These are phyloP conservation scores for Candida parachauliodes DNA, from an alignment of 805 yeast species.

Conservation along the genomic window DNA sequence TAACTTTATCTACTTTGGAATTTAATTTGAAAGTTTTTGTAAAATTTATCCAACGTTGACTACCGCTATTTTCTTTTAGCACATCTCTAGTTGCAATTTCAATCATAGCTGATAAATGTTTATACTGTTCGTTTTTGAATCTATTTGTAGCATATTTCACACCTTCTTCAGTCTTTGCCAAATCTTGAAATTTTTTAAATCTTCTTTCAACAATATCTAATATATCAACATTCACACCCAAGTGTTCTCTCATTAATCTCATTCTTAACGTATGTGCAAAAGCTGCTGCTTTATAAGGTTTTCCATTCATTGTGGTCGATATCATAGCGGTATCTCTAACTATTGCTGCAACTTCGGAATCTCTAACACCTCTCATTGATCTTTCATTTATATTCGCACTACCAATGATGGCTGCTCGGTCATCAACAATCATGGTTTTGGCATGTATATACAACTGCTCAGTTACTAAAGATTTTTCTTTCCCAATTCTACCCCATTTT, in stretches of 20 bases:
- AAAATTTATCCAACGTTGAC: slow-evolving; percentile 41
- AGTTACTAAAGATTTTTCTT: slow-evolving; percentile 65
- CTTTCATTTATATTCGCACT: slow-evolving; percentile 97
- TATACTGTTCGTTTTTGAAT: slow-evolving; percentile 30
- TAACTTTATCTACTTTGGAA: slow-evolving; percentile 13
- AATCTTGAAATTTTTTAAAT: slow-evolving; percentile 47
- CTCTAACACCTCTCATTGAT: slow-evolving; percentile 91
- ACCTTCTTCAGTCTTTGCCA: slow-evolving; percentile 42
- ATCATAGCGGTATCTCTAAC: slow-evolving; percentile 79
- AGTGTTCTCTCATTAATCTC: slow-evolving; percentile 93
- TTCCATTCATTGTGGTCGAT: slow-evolving; percentile 73
- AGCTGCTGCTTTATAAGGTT: slow-evolving; percentile 74
- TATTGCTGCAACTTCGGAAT: slow-evolving; percentile 89
- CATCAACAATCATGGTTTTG: slow-evolving; percentile 88
- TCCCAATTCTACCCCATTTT: slow-evolving; percentile 94
- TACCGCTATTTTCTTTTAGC: slow-evolving; percentile 47
- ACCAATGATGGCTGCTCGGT: slow-evolving; percentile 89
- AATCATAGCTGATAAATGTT: slow-evolving; percentile 60
- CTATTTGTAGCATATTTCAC: slow-evolving; percentile 37
- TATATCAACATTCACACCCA: slow-evolving; percentile 89
- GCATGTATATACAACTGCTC: slow-evolving; percentile 95
- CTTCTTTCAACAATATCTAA: slow-evolving; percentile 78
- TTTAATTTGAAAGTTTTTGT: slow-evolving; percentile 13
- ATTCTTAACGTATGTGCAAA: slow-evolving; percentile 88
- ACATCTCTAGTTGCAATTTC: slow-evolving; percentile 73